Base-by-base conservation (phyloP, 495 filamentous ascomycete genomes). In the Letharia columbiana region DNA sequence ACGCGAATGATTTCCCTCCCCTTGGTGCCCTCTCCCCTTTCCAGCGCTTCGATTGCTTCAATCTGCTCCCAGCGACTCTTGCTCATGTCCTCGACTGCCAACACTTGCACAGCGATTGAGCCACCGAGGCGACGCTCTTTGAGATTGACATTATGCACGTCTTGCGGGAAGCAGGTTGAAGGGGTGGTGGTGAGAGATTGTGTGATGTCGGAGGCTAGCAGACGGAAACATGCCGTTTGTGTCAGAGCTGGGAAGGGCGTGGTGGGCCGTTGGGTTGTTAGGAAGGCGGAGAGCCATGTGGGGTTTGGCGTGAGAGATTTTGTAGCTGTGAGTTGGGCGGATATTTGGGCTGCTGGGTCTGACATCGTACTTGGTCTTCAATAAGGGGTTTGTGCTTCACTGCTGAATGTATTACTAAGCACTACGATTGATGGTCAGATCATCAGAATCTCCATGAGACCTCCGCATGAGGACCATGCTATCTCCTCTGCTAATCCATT, bases 1-100 rank as follows among this genome's bases (percentile, higher is more conserved):
- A 88, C 82, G 4, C 93, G 82, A 20, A 98, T 84, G 33, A 97
- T 84, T 75, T 97, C 90, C 10, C 91, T 74, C 2, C 94, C 94
- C 37, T 87, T 83, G 13, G 87, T 90, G 45, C 82, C 84, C 75
- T 98, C 94, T 4, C 93, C 93, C 11, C 92, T 81, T 73, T 92
- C 89, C 12, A 85, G 77, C 56, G 89, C 86, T 74, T 98, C 94
- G 35, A 98, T 80, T 31, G 85, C 85, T 70, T 97, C 92, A 49
- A 96, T 83, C 71, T 96, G 90, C 70, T 88, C 86, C 89, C 91
- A 92, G 31, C 87, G 80, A 70, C 87, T 89, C 18, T 81, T 82
- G 18, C 86, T 82, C 50, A 98, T 79, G 71, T 96, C 92, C 71
- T 92, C 89, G 23, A 97, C 82, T 58, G 91, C 91, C 0, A 96